Evolutionary conservation across 2,329 filamentous ascomycete species (phyloP), one percentile per base, ranked within the genome.

Genomic region (Acrocalymma vagum): DNA sequence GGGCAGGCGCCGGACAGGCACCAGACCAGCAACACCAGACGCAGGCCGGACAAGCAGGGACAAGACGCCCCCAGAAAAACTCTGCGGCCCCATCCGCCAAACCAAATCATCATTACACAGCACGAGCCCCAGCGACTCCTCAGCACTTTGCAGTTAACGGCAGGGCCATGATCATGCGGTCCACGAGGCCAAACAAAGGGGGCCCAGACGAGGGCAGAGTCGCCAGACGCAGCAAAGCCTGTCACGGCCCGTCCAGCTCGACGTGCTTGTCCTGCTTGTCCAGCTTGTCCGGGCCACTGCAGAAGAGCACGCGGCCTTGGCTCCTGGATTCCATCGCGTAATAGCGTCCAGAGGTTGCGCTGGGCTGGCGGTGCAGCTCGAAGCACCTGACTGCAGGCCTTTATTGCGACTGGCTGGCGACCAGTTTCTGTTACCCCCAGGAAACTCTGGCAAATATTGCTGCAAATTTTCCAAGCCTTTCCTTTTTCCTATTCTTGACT

Each of bases 121-220:
- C 61, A 62, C 53, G 57, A 51, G 16, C 27, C 13, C 34, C 27
- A 32, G 40, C 51, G 45, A 43, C 42, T 44, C 41, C 51, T 50
- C 42, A 49, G 54, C 57, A 62, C 69, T 68, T 70, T 72, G 65
- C 69, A 70, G 69, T 71, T 72, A 72, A 70, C 66, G 66, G 69
- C 66, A 71, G 55, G 50, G 38, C 34, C 38, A 39, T 48, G 61
- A 65, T 70, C 65, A 69, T 65, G 62, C 60, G 64, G 52, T 30
- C 47, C 45, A 43, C 48, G 45, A 51, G 37, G 38, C 47, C 48
- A 53, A 47, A 56, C 53, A 58, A 55, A 48, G 52, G 42, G 34
- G 38, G 38, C 29, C 25, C 44, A 50, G 49, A 33, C 41, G 44
- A 37, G 45, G 44, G 50, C 50, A 44, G 43, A 28, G 48, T 39